Percentiles rank a stretch among this genome's conserved stretches.
phyloP scores from a whole-genome alignment of 2,329 filamentous ascomycete genomes.

The Cladosporium sp. region DNA sequence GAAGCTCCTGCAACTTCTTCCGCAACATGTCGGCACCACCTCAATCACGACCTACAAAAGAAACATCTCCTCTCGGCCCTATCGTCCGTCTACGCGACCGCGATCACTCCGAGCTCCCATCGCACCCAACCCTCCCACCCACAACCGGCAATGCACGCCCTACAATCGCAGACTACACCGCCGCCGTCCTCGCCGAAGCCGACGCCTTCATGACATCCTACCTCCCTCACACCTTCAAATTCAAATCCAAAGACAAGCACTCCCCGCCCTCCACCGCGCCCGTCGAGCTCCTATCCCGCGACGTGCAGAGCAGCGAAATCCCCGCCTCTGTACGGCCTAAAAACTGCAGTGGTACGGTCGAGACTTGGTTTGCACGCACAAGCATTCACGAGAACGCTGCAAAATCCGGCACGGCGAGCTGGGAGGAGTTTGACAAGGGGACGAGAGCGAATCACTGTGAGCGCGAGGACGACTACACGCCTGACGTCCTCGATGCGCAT shows the following conservation, averaged over 20 bases:
- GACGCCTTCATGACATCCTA: slow-evolving; percentile 55
- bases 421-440: slow-evolving; percentile 58
- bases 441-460: slow-evolving; percentile 57
- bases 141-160: slow-evolving; percentile 5
- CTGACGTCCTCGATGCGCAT: slow-evolving; percentile 49
- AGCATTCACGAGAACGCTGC: slow-evolving; percentile 57
- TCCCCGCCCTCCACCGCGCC: slow-evolving; percentile 47
- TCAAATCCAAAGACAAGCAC: slow-evolving; percentile 45
- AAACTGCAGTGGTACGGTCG: slow-evolving; percentile 28
- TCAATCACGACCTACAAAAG: neutral
- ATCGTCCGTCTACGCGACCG: slow-evolving; percentile 32
- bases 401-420: slow-evolving; percentile 53
- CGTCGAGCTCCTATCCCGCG: slow-evolving; percentile 53
- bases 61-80: slow-evolving; percentile 15
- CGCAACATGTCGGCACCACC: neutral
- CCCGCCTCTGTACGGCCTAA: slow-evolving; percentile 20
- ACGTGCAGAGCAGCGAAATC: slow-evolving; percentile 45
- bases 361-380: slow-evolving; percentile 62
- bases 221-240: slow-evolving; percentile 52
- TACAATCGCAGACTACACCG: slow-evolving; percentile 40
- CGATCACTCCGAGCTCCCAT: slow-evolving; percentile 28
- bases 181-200: slow-evolving; percentile 54
- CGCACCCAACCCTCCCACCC: slow-evolving; percentile 29
- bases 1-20: too few species aligned
- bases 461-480: slow-evolving; percentile 57